A percentile compares a stretch with the other conserved stretches of the same genome.
Conservation (phyloP, 177 flowering plant species). For the Tripterygium wilfordii region DNA sequence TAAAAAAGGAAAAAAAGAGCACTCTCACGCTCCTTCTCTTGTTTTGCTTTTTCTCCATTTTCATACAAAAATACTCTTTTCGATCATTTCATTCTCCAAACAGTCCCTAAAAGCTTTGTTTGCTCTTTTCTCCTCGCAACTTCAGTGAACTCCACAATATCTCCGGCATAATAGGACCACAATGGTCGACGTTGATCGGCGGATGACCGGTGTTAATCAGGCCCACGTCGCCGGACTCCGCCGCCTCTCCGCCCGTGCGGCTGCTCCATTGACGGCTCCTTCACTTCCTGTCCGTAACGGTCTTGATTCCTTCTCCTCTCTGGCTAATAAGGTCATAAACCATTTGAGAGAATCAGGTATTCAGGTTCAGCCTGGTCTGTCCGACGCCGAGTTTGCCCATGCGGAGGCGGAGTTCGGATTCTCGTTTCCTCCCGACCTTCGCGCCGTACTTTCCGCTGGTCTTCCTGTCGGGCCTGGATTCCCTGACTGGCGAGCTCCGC, state of each 20-base stretch:
- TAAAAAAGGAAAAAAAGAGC: no score
- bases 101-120: no score
- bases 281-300: constrained; percentile 46
- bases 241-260: constrained; percentile 88
- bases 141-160: no score
- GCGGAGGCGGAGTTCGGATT: constrained; percentile 90
- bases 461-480: constrained; percentile 83
- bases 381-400: constrained; percentile 73
- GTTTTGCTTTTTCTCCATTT: no score
- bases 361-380: constrained; percentile 60
- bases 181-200: constrained; percentile 97
- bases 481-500: constrained; percentile 85
- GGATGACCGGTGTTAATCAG: constrained; percentile 71
- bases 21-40: no score
- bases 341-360: constrained; percentile 61
- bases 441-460: constrained; percentile 75
- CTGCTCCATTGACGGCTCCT: constrained; percentile 32
- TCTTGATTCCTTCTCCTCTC: constrained; percentile 59
- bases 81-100: no score
- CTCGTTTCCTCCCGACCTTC: constrained; percentile 87
- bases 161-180: no score
- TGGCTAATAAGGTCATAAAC: constrained; percentile 55
- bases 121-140: no score
- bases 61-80: no score
- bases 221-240: constrained; percentile 90